Evolutionary conservation across 306 rosid species (phyloP), one percentile per base, ranked within the genome.

Genomic region (Geum urbanum): DNA sequence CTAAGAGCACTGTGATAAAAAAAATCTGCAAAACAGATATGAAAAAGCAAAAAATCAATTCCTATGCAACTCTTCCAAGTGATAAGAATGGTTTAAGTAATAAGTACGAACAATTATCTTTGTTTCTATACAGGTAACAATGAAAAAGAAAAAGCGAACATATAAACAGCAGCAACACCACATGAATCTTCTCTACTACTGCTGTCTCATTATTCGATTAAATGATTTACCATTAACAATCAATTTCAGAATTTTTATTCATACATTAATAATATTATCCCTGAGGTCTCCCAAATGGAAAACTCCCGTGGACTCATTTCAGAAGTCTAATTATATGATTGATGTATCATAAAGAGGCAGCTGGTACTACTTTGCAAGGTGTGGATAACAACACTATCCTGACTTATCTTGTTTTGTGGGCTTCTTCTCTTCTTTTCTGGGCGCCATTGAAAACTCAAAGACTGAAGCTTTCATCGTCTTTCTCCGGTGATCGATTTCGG

Each of bases 1-100:
- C 12, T 81, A 63, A 90, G 98, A 77, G 97, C 96, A 69, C 96
- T 90, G 60, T 88, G 97, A 80, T 90, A 90, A 84, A 90, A n/a
- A 94, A 77, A 94, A 90, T 74, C 97, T 94, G 91, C 80, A 77
- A 15, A 51, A 70, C 48, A 81, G 15, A 78, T 46, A 61, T 15
- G 52, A 14, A 74, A 35, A 58, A 35, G 54, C 59, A 70, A 18
- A 27, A 55, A 16, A 41, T 41, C 73, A 41, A 43, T 15, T 41
- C 39, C 5, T 22, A 9, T 55, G 52, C 15, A 22, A 41, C 50
- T 12, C 4, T 10, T 13, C 24, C 39, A 4, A 9, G 2, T 35
- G 45, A 9, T 18, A 15, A 8, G 1, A 5, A 35, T 5, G n/a
- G 45, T 66, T 15, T 0, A 16, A 66, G 71, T 16, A 24, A 46